Conservation (phyloP, 441 rosid species). For the Gossypium gossypioides region DNA sequence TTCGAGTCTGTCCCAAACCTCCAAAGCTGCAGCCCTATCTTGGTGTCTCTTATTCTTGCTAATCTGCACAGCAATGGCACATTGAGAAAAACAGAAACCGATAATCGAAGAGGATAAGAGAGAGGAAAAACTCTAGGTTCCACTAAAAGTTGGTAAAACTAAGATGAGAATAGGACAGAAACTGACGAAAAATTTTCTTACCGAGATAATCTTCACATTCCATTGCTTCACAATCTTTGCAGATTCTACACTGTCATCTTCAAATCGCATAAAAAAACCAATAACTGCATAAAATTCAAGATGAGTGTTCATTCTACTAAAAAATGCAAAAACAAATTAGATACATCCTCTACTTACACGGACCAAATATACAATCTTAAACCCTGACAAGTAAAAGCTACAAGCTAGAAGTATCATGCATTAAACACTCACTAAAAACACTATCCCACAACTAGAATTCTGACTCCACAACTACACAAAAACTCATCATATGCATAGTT, state of each 20-base stretch:
- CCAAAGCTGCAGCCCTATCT: constrained; percentile 88
- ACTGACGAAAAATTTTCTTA: constrained; percentile 20
- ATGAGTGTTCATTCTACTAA: background rate
- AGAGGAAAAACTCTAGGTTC: background rate
- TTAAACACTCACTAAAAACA: background rate
- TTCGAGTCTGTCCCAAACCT: constrained; percentile 90
- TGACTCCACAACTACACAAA: background rate
- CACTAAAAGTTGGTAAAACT: background rate
- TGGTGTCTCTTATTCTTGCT: constrained; percentile 94
- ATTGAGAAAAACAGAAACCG: background rate
- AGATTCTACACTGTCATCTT: constrained; percentile 87
- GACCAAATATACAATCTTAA: background rate
- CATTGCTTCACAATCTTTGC: constrained; percentile 89
- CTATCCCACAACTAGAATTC: background rate
- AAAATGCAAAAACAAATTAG: background rate
- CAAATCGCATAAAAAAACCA: constrained; percentile 83
- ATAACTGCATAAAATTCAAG: constrained; percentile 43
- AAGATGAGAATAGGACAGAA: background rate
- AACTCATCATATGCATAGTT: background rate
- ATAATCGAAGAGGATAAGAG: background rate
- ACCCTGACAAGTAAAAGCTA: background rate
- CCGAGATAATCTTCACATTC: constrained; percentile 92
- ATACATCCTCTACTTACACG: background rate
- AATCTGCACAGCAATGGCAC: constrained; percentile 40
- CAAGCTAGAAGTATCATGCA: background rate